Evolutionary conservation across 306 rosid species (phyloP).

Genomic region (Fragaria vesca): DNA sequence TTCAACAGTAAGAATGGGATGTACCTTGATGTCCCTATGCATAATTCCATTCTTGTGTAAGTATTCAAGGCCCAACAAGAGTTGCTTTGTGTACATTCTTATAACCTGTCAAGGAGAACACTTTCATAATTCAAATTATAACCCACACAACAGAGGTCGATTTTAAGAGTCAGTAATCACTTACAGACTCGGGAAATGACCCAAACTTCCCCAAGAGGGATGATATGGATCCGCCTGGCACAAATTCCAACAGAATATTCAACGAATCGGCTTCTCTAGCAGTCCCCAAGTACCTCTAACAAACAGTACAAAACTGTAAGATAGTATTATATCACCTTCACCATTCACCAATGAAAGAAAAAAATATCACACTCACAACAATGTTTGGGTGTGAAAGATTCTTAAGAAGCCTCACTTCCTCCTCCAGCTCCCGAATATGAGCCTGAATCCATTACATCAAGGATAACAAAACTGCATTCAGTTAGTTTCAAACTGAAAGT

Average conservation of each 20-base stretch:
- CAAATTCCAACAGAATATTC: slow-evolving; percentile 89
- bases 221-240: slow-evolving; percentile 92
- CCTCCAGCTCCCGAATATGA: slow-evolving; percentile 83
- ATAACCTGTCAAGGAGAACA: slow-evolving; percentile 54
- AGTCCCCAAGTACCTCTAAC: slow-evolving; percentile 84
- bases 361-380: slow-evolving; percentile 58
- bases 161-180: slow-evolving; percentile 33
- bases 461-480: slow-evolving; percentile 11
- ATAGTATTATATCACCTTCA: slow-evolving; percentile 12
- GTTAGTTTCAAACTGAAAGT: slow-evolving; percentile 23
- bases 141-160: slow-evolving; percentile 6
- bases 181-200: slow-evolving; percentile 88
- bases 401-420: slow-evolving; percentile 86
- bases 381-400: slow-evolving; percentile 88
- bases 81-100: slow-evolving; percentile 78
- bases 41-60: slow-evolving; percentile 83
- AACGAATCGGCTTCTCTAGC: slow-evolving; percentile 82
- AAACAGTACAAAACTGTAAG: slow-evolving; percentile 7
- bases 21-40: slow-evolving; percentile 93
- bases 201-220: slow-evolving; percentile 89
- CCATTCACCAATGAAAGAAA: slow-evolving; percentile 10
- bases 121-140: slow-evolving; percentile 11
- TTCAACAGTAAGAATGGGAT: slow-evolving; percentile 10
- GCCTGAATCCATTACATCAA: slow-evolving; percentile 46
- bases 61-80: slow-evolving; percentile 84